Percentiles rank a stretch among this genome's conserved stretches.
Conservation (phyloP, 495 filamentous ascomycete species). For the Lophiotrema nucula region DNA sequence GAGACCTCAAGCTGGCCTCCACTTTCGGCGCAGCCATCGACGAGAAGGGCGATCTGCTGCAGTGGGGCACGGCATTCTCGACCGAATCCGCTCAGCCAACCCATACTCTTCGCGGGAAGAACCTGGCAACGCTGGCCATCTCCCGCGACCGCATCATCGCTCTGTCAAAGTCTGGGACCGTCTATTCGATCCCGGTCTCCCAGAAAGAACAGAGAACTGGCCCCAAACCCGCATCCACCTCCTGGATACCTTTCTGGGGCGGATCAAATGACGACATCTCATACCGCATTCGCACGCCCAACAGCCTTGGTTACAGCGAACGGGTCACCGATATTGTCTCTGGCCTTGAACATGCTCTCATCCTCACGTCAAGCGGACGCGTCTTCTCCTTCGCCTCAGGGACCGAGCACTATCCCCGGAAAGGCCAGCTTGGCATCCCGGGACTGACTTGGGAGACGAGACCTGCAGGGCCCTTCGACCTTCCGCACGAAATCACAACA, state of each 20-base stretch:
- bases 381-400: conserved; percentile 82
- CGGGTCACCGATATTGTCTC: conserved; percentile 68
- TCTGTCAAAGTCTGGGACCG: conserved; percentile 69
- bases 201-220: conserved; percentile 64
- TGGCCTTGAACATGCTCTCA: conserved; percentile 78
- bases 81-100: conserved; percentile 56
- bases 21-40: conserved; percentile 85
- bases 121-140: conserved; percentile 67
- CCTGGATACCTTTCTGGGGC: conserved; percentile 76
- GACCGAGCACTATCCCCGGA: conserved; percentile 71
- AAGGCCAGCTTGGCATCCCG: conserved; percentile 83
- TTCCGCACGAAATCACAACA: conserved; percentile 70
- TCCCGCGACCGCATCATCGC: conserved; percentile 82
- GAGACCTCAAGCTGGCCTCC: conserved; percentile 82
- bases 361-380: conserved; percentile 82
- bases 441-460: conserved; percentile 76
- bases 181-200: conserved; percentile 85
- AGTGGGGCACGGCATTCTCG: conserved; percentile 84
- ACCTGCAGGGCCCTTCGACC: conserved; percentile 74
- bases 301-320: conserved; percentile 67
- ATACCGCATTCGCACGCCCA: conserved; percentile 69
- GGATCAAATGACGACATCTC: conserved; percentile 54
- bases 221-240: conserved; percentile 58
- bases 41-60: conserved; percentile 83
- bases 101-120: conserved; percentile 76